phyloP scores from a whole-genome alignment of 177 flowering plant species.

The Tripterygium wilfordii region DNA sequence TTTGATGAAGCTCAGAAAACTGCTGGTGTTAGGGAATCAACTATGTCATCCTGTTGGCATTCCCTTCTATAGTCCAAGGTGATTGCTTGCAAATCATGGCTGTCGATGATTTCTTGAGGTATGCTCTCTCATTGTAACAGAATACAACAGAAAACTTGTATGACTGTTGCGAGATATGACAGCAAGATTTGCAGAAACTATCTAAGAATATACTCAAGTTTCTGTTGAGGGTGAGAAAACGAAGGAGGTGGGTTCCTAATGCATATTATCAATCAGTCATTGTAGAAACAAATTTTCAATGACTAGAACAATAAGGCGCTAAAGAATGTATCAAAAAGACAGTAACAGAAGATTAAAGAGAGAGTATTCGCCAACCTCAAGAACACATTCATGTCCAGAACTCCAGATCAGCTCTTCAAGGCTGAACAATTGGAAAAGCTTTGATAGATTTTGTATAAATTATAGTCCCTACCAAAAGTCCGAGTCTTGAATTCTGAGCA shows the following conservation, averaged over 20 bases:
- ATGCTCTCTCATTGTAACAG: slow-evolving; percentile 79
- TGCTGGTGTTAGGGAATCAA: slow-evolving; percentile 72
- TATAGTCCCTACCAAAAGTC: slow-evolving; percentile 78
- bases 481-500: slow-evolving; percentile 44
- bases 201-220: no score
- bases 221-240: no score
- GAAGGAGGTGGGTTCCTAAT: no score
- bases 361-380: slow-evolving; percentile 49
- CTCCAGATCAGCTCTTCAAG: slow-evolving; percentile 89
- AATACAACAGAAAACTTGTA: no score
- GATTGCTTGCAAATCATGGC: slow-evolving; percentile 74
- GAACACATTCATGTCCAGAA: slow-evolving; percentile 93
- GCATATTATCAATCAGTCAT: no score
- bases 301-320: no score
- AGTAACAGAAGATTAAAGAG: not conserved
- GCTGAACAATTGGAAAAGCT: slow-evolving; percentile 36
- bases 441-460: no score
- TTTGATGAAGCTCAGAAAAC: slow-evolving; percentile 26
- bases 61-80: slow-evolving; percentile 86
- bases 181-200: no score
- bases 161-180: no score
- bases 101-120: slow-evolving; percentile 83
- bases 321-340: not conserved
- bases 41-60: slow-evolving; percentile 82
- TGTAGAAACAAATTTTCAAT: no score